Evolutionary conservation across 495 filamentous ascomycete genomes (phyloP).

Genomic region (Neurospora intermedia): DNA sequence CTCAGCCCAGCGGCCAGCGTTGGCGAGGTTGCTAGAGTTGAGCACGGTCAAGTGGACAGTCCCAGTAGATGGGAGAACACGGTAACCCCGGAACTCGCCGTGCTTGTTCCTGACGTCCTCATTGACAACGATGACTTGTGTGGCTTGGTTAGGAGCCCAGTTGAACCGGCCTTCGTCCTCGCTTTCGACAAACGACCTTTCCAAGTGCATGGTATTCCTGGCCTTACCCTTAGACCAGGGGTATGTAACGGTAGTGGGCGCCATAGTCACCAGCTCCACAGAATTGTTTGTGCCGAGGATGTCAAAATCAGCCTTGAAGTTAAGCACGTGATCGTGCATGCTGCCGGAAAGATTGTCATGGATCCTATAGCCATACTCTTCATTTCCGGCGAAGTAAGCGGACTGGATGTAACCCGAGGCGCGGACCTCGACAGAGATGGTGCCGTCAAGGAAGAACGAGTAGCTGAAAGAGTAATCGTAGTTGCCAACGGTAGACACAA

Average conservation of each 20-base stretch:
- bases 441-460: slow-evolving; percentile 43
- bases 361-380: slow-evolving; percentile 48
- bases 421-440: slow-evolving; percentile 42
- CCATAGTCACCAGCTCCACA: slow-evolving; percentile 30
- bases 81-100: slow-evolving; percentile 47
- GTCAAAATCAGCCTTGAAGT: slow-evolving; percentile 49
- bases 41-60: slow-evolving; percentile 36
- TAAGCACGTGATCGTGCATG: slow-evolving; percentile 52
- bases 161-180: slow-evolving; percentile 40
- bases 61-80: slow-evolving; percentile 29
- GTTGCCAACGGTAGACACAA: slow-evolving; percentile 38
- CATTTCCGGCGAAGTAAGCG: slow-evolving; percentile 39
- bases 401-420: slow-evolving; percentile 46
- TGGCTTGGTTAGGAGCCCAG: slow-evolving; percentile 40
- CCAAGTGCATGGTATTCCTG: slow-evolving; percentile 45
- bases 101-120: slow-evolving; percentile 39
- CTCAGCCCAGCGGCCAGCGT: slow-evolving; percentile 38
- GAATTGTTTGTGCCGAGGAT: slow-evolving; percentile 41
- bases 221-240: slow-evolving; percentile 36
- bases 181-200: slow-evolving; percentile 30
- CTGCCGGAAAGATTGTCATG: slow-evolving; percentile 40
- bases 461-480: slow-evolving; percentile 31
- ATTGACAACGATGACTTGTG: slow-evolving; percentile 43
- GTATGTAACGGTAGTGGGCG: slow-evolving; percentile 25
- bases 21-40: slow-evolving; percentile 36